Base-by-base conservation (phyloP, 177 flowering plant genomes). In the Vitis hybrid region DNA sequence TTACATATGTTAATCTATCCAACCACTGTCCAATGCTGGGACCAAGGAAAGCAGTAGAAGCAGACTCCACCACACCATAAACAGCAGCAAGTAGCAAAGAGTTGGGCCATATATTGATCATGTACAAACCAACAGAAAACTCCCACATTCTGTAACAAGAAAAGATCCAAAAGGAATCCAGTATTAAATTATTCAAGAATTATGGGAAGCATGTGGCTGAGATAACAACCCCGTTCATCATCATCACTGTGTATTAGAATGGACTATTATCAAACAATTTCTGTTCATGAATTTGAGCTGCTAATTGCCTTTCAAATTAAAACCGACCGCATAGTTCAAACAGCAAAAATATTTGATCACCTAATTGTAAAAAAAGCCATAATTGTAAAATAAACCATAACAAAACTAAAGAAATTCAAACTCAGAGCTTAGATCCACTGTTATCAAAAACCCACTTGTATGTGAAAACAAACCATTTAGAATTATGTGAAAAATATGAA, bases 71-170 rank as follows among this genome's bases (percentile, higher is more conserved):
- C 20, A 78, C 91, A 58, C 98, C 97, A 80, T 92, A 94, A 12
- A 87, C 57, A 55, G 98, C 97, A 9, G 94, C 79, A 67, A 92
- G 80, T 64, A 92, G 86, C 71, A 94, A 79, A 15, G 98, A 92
- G 61, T 87, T 79, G 1, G 97, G 98, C 94, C 94, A 90, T 56
- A 94, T 29, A 68, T 68, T 80, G 76, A 92, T 88, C 97, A 94
- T 90, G 79, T 92, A 94, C 53, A 94, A 69, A 48, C 85, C 97
- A 68, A 94, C 97, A 45, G 98, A 87, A 78, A 94, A 94, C 78
- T 94, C 97, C 98, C 98, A 94, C 94, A 90, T 92, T 78, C 98
- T 94, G 89, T 78, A 83, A 63, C 55, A 72, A 67, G 18, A 18
- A 52, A 39, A 22, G 26, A 60, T 5, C 19, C 2, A 66, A 19